These are phyloP conservation scores for Amanita pallidorosea DNA, from an alignment of 768 basidiomycete genomes.

Conservation along the genomic window DNA sequence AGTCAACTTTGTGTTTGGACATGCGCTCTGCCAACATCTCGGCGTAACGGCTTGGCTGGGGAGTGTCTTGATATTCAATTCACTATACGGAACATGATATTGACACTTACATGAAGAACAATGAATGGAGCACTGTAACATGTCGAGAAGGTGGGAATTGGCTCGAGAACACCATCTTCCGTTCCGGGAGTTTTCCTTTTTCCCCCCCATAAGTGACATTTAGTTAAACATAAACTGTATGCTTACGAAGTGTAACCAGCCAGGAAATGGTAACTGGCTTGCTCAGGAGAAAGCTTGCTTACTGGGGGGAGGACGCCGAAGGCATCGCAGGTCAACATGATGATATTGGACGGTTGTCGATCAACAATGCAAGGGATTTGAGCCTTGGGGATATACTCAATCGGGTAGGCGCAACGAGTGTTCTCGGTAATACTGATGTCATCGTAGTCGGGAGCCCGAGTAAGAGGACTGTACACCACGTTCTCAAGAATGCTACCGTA, in stretches of 20 bases:
- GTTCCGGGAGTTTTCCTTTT: slow-evolving; percentile 93
- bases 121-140: slow-evolving; percentile 99
- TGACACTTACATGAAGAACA: slow-evolving; percentile 68
- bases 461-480: slow-evolving; percentile 85
- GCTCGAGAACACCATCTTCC: slow-evolving; percentile 95
- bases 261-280: slow-evolving; percentile 96
- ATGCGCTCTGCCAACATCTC: slow-evolving; percentile 95
- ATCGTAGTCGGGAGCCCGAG: slow-evolving; percentile 87
- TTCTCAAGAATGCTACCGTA: slow-evolving; percentile 98
- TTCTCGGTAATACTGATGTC: slow-evolving; percentile 97
- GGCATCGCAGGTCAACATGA: slow-evolving; percentile 97
- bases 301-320: slow-evolving; percentile 98
- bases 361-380: slow-evolving; percentile 86
- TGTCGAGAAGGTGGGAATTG: slow-evolving; percentile 97
- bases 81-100: neutral
- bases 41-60: slow-evolving; percentile 86
- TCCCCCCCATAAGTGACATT: slow-evolving; percentile 11
- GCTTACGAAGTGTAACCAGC: slow-evolving; percentile 89
- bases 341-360: slow-evolving; percentile 86
- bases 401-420: slow-evolving; percentile 98
- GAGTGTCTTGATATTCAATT: neutral
- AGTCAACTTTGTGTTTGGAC: slow-evolving; percentile 79
- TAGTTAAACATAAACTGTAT: neutral
- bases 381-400: slow-evolving; percentile 94
- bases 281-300: slow-evolving; percentile 82